Percentiles rank a stretch among this genome's conserved stretches.
Conservation (phyloP, 768 basidiomycete species). For the Russula dissimulans region DNA sequence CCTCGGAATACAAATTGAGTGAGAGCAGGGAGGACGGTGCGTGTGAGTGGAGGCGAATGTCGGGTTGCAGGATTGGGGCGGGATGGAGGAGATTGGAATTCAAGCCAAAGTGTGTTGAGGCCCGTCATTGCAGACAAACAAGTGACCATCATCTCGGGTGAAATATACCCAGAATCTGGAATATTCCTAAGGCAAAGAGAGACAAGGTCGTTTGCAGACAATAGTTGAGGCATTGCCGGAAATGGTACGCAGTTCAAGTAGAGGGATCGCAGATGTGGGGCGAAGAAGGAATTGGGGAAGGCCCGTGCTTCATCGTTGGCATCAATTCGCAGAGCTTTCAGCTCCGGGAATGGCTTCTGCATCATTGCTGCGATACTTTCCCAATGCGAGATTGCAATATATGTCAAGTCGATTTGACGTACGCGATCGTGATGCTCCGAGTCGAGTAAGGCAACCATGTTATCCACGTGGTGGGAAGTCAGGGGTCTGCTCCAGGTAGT, state of each 20-base stretch:
- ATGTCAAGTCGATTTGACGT: background rate
- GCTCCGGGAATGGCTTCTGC: background rate
- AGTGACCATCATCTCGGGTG: background rate
- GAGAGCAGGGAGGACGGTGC: background rate
- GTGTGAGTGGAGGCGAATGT: background rate
- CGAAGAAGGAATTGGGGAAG: background rate
- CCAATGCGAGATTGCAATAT: background rate
- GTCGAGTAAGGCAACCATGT: background rate
- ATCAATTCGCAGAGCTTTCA: background rate
- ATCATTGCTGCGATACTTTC: background rate
- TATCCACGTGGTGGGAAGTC: background rate
- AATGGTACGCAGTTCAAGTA: background rate
- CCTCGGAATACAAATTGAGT: background rate
- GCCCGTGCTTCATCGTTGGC: background rate
- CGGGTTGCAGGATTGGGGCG: background rate
- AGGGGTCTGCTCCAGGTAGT: background rate
- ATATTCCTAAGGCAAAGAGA: background rate
- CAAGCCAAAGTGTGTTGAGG: background rate
- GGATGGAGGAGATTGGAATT: background rate
- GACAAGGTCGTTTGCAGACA: background rate
- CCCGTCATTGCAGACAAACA: background rate
- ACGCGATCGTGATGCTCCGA: background rate
- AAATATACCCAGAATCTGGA: background rate
- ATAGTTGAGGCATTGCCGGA: background rate
- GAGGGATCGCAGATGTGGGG: background rate